Percentiles rank a stretch among this genome's conserved stretches.
Evolutionary conservation across 108 stramenopile species (phyloP).

Genomic region (Nitzschia sp.): DNA sequence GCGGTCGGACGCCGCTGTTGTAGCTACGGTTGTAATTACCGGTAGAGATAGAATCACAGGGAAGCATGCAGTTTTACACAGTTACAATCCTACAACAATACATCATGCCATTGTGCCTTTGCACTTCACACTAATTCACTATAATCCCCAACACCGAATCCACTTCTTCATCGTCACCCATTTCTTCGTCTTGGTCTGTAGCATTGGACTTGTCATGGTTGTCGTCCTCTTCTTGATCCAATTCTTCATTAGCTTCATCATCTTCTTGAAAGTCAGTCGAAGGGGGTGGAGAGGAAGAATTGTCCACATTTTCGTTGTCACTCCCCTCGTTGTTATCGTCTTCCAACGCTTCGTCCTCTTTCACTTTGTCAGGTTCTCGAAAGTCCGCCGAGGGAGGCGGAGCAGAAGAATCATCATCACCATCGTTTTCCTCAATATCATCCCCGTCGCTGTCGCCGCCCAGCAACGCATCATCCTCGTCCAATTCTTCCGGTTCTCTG

Average conservation of each 20-base stretch:
- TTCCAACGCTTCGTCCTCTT: neutral
- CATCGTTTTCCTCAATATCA: neutral
- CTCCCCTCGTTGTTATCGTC: neutral
- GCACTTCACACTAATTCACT: neutral
- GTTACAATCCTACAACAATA: no score
- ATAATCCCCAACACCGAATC: constrained; percentile 3
- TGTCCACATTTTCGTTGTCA: no score
- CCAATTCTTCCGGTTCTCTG: constrained; percentile 9
- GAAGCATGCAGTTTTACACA: no score
- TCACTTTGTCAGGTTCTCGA: neutral
- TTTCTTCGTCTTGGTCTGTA: neutral
- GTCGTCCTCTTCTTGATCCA: neutral
- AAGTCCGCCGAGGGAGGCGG: neutral
- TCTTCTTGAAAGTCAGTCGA: neutral
- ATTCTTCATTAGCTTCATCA: neutral
- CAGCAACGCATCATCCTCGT: constrained; percentile 1
- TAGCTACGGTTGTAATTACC: no score
- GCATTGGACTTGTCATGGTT: neutral
- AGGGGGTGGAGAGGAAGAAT: no score
- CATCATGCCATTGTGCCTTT: no score
- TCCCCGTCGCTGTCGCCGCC: neutral
- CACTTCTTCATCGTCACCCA: constrained; percentile 1
- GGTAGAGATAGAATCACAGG: no score
- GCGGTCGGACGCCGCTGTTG: no score
- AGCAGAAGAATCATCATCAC: neutral